Evolutionary conservation across 2,329 filamentous ascomycete species (phyloP).

Genomic region (Metarhizium rileyi): DNA sequence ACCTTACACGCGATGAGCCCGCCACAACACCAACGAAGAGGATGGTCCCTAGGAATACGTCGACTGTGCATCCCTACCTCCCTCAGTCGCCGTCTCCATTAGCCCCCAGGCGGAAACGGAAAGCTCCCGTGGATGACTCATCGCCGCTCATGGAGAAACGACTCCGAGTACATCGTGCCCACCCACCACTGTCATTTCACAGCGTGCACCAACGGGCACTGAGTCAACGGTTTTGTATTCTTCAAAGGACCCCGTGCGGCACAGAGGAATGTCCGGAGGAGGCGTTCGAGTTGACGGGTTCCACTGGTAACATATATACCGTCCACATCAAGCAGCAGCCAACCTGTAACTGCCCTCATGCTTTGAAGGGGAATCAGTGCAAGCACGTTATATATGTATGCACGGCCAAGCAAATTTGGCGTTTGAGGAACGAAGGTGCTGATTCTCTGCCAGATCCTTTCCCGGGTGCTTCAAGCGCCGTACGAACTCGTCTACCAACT

Average conservation of each 20-base stretch:
- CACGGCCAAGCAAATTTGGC: background rate
- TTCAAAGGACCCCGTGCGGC: conserved; percentile 28
- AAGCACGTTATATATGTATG: conserved; percentile 54
- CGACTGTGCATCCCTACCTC: too few relatives aligned
- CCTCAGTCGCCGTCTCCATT: conserved; percentile 3
- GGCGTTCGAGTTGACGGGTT: conserved; percentile 48
- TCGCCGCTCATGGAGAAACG: conserved; percentile 23
- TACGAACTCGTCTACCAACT: conserved; percentile 50
- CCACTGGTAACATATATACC: conserved; percentile 56
- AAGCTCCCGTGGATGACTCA: background rate
- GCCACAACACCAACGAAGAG: too few relatives aligned
- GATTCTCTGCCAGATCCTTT: conserved; percentile 36
- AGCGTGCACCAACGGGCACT: conserved; percentile 29
- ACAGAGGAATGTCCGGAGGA: conserved; percentile 35
- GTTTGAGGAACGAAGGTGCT: background rate
- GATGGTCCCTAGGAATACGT: too few relatives aligned
- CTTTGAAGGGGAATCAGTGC: conserved; percentile 45
- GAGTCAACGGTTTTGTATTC: conserved; percentile 36
- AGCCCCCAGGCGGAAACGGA: conserved; percentile 11
- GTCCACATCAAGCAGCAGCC: conserved; percentile 43
- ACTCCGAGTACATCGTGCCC: conserved; percentile 21
- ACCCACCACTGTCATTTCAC: conserved; percentile 24
- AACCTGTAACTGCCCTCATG: conserved; percentile 47
- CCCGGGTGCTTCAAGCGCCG: conserved; percentile 48
- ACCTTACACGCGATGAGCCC: conserved; percentile 2